phyloP scores from a whole-genome alignment of 805 yeast genomes.

The Hanseniaspora mollemarum region DNA sequence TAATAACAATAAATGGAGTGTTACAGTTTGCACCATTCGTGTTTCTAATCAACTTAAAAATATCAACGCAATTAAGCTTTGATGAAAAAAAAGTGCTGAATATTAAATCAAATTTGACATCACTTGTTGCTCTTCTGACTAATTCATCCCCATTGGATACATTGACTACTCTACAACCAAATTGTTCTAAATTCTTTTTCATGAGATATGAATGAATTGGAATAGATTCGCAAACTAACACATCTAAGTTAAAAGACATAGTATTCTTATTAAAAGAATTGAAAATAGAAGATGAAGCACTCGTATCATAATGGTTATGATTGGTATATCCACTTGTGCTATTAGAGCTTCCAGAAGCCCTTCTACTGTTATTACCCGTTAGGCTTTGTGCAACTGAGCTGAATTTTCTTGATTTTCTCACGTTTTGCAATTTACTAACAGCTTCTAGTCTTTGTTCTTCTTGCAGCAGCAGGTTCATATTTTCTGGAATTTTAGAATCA shows the following conservation, averaged over 20 bases:
- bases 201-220: constrained; percentile 67
- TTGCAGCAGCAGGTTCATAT: neutral
- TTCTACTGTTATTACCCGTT: constrained; percentile 7
- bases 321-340: neutral
- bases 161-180: constrained; percentile 72
- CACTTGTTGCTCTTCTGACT: constrained; percentile 68
- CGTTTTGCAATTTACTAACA: constrained; percentile 3
- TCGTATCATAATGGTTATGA: neutral
- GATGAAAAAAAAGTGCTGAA: constrained; percentile 62
- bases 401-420: constrained; percentile 6
- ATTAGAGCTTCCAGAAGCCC: constrained; percentile 10
- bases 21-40: constrained; percentile 67
- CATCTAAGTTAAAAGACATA: constrained; percentile 37
- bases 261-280: neutral
- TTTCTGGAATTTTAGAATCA: neutral
- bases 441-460: constrained; percentile 15
- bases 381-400: neutral
- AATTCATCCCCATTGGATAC: constrained; percentile 74
- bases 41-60: constrained; percentile 59
- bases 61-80: constrained; percentile 60
- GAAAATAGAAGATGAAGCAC: constrained; percentile 15
- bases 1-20: constrained; percentile 67
- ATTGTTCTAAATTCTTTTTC: constrained; percentile 47
- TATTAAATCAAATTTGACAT: constrained; percentile 72
- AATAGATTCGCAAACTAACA: constrained; percentile 75